These are phyloP conservation scores for Incumbomyces lentus DNA, from an alignment of 2,329 filamentous ascomycete genomes.

Conservation along the genomic window DNA sequence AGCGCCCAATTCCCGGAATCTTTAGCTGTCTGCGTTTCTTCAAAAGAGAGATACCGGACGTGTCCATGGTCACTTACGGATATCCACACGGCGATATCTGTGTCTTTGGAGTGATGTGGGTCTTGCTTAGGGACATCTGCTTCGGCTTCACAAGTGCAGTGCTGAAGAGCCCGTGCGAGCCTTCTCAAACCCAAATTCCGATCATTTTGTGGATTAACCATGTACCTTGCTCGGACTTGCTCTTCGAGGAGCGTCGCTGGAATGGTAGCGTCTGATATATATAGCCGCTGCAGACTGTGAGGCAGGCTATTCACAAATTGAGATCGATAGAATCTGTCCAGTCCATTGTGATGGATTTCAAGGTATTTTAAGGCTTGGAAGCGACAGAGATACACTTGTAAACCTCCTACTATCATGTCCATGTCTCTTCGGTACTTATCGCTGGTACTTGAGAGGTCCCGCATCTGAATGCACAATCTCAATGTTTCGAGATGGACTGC, in stretches of 20 bases:
- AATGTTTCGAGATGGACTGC: slow-evolving; percentile 7
- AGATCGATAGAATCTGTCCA: slow-evolving; percentile 8
- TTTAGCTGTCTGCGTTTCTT: background rate
- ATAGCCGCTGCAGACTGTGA: slow-evolving; percentile 10
- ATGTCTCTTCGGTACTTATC: background rate
- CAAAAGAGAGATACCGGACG: background rate
- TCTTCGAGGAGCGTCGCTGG: background rate
- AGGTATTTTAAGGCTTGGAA: slow-evolving; percentile 9
- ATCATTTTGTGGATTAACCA: background rate
- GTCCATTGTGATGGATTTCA: slow-evolving; percentile 14
- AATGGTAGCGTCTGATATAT: slow-evolving; percentile 9
- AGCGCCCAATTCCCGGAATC: background rate
- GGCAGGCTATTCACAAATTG: slow-evolving; percentile 14
- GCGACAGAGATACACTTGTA: slow-evolving; percentile 8
- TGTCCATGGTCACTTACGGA: background rate
- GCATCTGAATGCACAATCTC: slow-evolving; percentile 12
- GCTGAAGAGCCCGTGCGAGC: too few relatives aligned
- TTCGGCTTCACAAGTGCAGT: too few relatives aligned
- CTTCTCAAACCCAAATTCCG: too few relatives aligned
- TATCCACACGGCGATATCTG: background rate
- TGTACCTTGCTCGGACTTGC: background rate
- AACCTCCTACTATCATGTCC: slow-evolving; percentile 9
- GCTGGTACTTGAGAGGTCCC: background rate
- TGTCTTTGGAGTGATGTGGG: background rate
- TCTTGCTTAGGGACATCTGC: background rate